A percentile compares a stretch with the other conserved stretches of the same genome.
These are phyloP conservation scores for Lepiota venenata DNA, from an alignment of 768 basidiomycete species.

Conservation along the genomic window DNA sequence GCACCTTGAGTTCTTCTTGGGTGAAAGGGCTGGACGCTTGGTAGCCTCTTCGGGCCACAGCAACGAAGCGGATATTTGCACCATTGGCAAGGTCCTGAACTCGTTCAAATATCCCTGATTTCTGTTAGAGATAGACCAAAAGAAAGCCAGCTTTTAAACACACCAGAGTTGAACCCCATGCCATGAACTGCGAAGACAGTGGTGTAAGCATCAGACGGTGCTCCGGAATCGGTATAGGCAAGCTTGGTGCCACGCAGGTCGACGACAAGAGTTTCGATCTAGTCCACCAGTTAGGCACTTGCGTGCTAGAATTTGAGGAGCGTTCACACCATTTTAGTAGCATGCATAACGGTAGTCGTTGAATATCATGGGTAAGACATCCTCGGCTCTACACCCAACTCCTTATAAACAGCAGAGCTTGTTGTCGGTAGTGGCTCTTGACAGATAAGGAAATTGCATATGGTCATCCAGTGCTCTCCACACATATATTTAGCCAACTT, in stretches of 20 bases:
- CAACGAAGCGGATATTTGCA: constrained; percentile 27
- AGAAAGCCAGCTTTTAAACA: not conserved
- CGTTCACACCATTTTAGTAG: too few relatives aligned
- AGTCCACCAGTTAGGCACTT: not conserved
- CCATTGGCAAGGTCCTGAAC: constrained; percentile 18
- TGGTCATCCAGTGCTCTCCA: too few relatives aligned
- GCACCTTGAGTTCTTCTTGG: constrained; percentile 18
- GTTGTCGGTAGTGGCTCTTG: too few relatives aligned
- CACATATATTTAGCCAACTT: too few relatives aligned
- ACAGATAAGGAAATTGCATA: too few relatives aligned
- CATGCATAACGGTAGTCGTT: too few relatives aligned
- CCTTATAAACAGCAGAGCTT: too few relatives aligned
- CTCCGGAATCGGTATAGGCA: constrained; percentile 14
- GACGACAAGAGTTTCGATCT: not conserved
- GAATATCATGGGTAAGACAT: too few relatives aligned
- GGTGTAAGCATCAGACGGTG: constrained; percentile 10
- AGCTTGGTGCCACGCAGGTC: constrained; percentile 12
- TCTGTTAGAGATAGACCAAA: not conserved
- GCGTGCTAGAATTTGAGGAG: too few relatives aligned
- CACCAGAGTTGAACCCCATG: constrained; percentile 15
- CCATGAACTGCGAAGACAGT: constrained; percentile 22
- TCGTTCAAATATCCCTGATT: constrained; percentile 23
- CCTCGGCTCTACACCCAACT: too few relatives aligned
- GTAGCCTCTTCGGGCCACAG: constrained; percentile 30
- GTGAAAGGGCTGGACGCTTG: constrained; percentile 26